Percentiles rank a stretch among this genome's conserved stretches.
Conservation (phyloP, 164 flowering plant species). For the Macadamia integrifolia region DNA sequence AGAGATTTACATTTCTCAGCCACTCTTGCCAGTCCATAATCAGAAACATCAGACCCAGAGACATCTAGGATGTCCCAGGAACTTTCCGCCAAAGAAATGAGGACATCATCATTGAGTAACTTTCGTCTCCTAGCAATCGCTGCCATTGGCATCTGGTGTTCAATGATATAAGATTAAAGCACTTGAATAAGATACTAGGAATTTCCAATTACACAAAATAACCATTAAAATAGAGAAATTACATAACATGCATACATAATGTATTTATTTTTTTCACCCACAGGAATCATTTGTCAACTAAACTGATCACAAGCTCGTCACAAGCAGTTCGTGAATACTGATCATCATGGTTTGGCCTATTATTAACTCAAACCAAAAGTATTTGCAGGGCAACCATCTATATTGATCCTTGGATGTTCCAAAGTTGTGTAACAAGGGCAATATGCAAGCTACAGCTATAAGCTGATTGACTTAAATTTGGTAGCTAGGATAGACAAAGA, state of each 20-base stretch:
- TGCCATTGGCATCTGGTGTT: conserved; percentile 53
- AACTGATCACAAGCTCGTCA: no score
- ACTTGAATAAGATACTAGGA: neutral
- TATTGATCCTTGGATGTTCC: no score
- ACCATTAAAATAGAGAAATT: neutral
- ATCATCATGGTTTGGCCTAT: no score
- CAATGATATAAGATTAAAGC: conserved; percentile 9
- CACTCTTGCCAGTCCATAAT: conserved; percentile 59
- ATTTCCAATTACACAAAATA: neutral
- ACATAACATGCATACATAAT: neutral
- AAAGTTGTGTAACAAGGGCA: no score
- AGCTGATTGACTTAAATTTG: no score
- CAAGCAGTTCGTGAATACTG: no score
- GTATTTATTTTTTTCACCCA: neutral
- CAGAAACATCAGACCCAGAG: conserved; percentile 80
- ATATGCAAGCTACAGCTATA: no score
- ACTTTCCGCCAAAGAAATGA: conserved; percentile 66
- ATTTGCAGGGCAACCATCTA: no score
- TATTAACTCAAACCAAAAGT: no score
- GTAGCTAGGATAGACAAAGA: no score
- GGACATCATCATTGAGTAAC: conserved; percentile 62
- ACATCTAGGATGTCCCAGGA: conserved; percentile 84
- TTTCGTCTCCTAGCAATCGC: conserved; percentile 82
- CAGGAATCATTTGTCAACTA: no score
- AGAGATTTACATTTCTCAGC: conserved; percentile 48